Base-by-base conservation (phyloP, 2,329 filamentous ascomycete genomes). In the Ascomycota sp. region DNA sequence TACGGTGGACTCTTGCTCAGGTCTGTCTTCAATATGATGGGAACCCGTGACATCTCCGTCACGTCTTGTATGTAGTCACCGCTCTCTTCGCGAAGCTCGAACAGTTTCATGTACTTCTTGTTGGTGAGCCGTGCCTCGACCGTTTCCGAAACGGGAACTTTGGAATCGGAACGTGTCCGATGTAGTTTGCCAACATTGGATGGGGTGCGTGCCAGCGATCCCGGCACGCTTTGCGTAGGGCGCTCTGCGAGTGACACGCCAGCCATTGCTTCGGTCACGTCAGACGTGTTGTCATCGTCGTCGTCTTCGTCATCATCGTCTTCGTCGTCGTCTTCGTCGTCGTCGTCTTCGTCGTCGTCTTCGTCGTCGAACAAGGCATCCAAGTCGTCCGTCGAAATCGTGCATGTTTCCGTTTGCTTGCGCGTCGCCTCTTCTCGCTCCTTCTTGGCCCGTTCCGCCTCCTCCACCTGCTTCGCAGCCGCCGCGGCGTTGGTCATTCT, bases 1-100 rank as follows among this genome's bases (percentile, higher is more conserved):
- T 78, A 98, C 85, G 89, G 89, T 58, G 89, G 89, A 61, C 86
- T 95, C 79, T 98, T 98, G 59, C 67, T 81, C 46, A 98, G 69
- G 59, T 98, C 89, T 40, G 89, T 95, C 74, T 93, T 95, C 46
- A 98, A 60, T 51, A 98, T 92, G 41, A 98, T 79, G n/a, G 89
- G 89, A 36, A 98, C 79, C 42, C 86, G 69, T 26, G 82, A 86
- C 85, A 98, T 94, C 63, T 98, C 89, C 33, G 75, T 85, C 40
- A 98, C 83, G 53, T 98, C 89, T 57, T 98, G 89, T 46, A 98
- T 94, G 60, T 91, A 91, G 43, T 95, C 80, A 39, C 86, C 86
- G 42, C 79, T 77, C 55, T 92, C 80, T 53, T 98, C 86, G 30
- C 89, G 69, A 41, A 98, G 64, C 42, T 75, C 73, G 61, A 95